Percentiles rank a stretch among this genome's conserved stretches.
phyloP scores from a whole-genome alignment of 164 flowering plant species.

The Cinnamomum micranthum region DNA sequence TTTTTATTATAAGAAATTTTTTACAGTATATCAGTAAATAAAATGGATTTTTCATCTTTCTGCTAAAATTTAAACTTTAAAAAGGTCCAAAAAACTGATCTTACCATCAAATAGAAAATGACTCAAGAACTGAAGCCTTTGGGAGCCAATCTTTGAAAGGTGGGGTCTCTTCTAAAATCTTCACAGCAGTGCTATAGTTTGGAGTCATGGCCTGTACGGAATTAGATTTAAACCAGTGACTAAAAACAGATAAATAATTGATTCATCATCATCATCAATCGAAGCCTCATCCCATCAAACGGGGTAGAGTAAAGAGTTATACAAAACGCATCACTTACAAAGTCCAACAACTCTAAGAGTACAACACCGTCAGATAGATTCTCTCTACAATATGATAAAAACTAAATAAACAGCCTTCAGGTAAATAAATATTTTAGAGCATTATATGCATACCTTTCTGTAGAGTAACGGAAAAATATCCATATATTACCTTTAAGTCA shows the following conservation, averaged over 20 bases:
- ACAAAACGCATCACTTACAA: no score
- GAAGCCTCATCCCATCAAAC: no score
- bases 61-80: not conserved
- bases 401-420: not conserved
- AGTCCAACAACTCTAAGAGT: no score
- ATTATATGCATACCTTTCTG: not conserved
- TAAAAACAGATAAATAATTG: not conserved
- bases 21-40: no score
- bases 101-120: conserved; percentile 20
- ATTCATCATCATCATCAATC: no score
- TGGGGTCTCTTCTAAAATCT: conserved; percentile 42
- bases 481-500: conserved; percentile 60
- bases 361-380: no score
- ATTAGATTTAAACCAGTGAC: conserved; percentile 1
- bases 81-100: conserved; percentile 8
- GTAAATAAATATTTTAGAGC: no score
- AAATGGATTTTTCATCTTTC: not conserved
- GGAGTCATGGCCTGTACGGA: conserved; percentile 52
- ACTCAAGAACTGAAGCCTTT: conserved; percentile 42
- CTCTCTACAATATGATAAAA: no score
- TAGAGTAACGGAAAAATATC: not conserved
- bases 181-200: conserved; percentile 41
- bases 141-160: conserved; percentile 56
- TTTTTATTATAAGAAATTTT: not conserved
- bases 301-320: no score